Evolutionary conservation across 192 early-diverging fungal genomes (phyloP), one percentile per base, ranked within the genome.

Genomic region (Chytriomyces sp.): DNA sequence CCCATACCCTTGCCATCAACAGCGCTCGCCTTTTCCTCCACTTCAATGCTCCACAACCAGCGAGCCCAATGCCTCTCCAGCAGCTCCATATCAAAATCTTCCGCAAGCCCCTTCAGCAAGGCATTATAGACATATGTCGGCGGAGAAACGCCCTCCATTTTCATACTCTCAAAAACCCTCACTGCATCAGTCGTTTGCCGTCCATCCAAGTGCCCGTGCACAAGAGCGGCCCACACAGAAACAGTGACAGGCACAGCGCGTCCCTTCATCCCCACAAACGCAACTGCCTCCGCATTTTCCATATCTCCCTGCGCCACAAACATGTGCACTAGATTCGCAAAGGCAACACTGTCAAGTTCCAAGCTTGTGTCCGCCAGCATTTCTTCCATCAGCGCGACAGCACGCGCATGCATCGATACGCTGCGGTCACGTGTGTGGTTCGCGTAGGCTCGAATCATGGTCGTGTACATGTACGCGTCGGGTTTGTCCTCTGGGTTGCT

Each of bases 381-480:
- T 31, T 77, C 74, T 26, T 62, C 63, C n/a, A 78, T 59, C 26
- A 68, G 49, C 12, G 22, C 1, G 17, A 58, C 22, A 22, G 44
- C 44, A n/a, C n/a, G n/a, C n/a, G n/a, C n/a, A n/a, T n/a, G n/a
- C n/a, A n/a, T n/a, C n/a, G n/a, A n/a, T n/a, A n/a, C n/a, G n/a
- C n/a, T 26, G 8, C 31, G 17, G 44, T 7, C 14, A 53, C 52
- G 7, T 6, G 7, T 14, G 62, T 44, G 31, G 1, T 58, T 28
- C 17, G 10, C 38, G 12, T 36, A 19, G 7, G 7, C 25, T 25
- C 28, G 68, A 30, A 81, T 55, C 59, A 78, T 37, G 6, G 65
- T 54, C n/a, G 79, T 73, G 65, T 73, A 81, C 3, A 64, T 53
- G 41, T 31, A 33, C 12, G 39, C 30, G 54, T 81, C 80, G 39